These are phyloP conservation scores for Lepidium africanum DNA, from an alignment of 345 rosid species.

Conservation along the genomic window DNA sequence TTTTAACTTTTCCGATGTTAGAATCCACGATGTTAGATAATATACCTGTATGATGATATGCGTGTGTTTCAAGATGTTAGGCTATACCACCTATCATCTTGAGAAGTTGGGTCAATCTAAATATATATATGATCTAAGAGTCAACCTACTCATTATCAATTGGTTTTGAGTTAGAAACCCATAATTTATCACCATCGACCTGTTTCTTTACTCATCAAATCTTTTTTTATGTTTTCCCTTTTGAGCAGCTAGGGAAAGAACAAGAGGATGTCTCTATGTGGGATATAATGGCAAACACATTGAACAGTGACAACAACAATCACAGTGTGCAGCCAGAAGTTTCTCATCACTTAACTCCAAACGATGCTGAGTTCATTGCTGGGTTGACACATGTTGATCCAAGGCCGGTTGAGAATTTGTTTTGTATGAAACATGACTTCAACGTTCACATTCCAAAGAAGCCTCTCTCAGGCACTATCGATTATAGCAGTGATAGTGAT, in stretches of 20 bases:
- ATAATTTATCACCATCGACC: too few relatives aligned
- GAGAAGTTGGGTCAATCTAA: too few relatives aligned
- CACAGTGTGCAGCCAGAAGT: not conserved
- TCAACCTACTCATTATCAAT: too few relatives aligned
- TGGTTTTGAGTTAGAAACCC: too few relatives aligned
- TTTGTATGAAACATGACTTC: not conserved
- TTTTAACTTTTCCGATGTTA: too few relatives aligned
- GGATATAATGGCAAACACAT: not conserved
- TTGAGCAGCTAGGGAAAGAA: not conserved
- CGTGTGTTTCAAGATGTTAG: too few relatives aligned
- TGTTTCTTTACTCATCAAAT: not conserved
- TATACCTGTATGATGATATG: too few relatives aligned
- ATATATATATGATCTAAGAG: too few relatives aligned
- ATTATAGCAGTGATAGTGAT: not conserved
- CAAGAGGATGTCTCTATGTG: not conserved
- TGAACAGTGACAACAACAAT: not conserved
- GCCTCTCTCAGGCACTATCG: not conserved
- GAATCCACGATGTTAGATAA: too few relatives aligned
- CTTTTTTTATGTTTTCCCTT: not conserved
- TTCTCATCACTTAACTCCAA: not conserved
- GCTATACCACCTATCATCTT: too few relatives aligned
- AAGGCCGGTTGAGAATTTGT: not conserved
- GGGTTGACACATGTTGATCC: not conserved
- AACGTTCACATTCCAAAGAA: slow-evolving; percentile 11
- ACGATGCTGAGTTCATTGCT: not conserved